These are phyloP conservation scores for Candida insectalens DNA, from an alignment of 805 yeast species.

Conservation along the genomic window DNA sequence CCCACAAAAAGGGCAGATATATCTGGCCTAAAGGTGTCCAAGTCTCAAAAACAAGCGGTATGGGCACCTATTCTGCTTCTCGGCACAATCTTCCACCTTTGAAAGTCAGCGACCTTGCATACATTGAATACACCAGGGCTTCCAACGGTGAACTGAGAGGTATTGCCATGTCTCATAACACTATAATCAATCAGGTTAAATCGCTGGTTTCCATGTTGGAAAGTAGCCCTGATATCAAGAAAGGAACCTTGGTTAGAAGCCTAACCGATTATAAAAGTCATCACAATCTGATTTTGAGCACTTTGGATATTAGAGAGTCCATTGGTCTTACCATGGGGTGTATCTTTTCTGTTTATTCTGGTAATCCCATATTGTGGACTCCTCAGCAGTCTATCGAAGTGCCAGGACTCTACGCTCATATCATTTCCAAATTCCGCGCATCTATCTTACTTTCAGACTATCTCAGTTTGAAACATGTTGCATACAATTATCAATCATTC, in stretches of 20 bases:
- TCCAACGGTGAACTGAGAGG: conserved; percentile 91
- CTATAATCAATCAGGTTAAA: conserved; percentile 82
- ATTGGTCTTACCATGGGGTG: conserved; percentile 82
- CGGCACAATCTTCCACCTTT: conserved; percentile 52
- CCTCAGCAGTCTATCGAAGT: conserved; percentile 64
- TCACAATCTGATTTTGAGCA: conserved; percentile 51
- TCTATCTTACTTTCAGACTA: conserved; percentile 78
- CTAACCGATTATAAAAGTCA: conserved; percentile 35
- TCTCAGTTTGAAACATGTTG: conserved; percentile 79
- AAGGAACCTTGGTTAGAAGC: conserved; percentile 36
- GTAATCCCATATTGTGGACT: conserved; percentile 73
- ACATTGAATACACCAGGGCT: conserved; percentile 84
- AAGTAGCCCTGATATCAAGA: conserved; percentile 36
- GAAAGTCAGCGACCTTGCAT: conserved; percentile 78
- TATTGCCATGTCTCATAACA: conserved; percentile 83
- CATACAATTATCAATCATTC: conserved; percentile 83
- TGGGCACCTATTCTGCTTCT: conserved; percentile 61
- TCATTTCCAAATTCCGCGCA: conserved; percentile 61
- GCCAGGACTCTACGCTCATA: conserved; percentile 81
- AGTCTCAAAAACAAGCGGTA: conserved; percentile 78
- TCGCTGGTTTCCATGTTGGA: conserved; percentile 60
- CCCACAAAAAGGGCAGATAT: conserved; percentile 15
- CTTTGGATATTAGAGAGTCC: conserved; percentile 64
- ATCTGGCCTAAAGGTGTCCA: conserved; percentile 66
- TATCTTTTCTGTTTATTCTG: conserved; percentile 72